phyloP scores from a whole-genome alignment of 2,329 filamentous ascomycete genomes.

The Penicillium rolfsii region DNA sequence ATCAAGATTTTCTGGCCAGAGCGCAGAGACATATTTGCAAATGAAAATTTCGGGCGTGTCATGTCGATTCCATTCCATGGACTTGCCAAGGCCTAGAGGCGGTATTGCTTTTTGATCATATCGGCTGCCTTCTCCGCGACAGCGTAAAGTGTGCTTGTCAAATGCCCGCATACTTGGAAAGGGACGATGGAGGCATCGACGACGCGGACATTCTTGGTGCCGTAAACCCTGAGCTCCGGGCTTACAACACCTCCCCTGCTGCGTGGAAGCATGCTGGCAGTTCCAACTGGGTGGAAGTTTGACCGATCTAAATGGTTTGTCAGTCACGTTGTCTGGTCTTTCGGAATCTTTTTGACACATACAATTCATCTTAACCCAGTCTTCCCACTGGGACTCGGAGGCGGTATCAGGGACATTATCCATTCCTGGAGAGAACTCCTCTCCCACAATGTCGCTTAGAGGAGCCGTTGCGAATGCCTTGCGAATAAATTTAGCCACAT shows the following conservation, averaged over 20 bases:
- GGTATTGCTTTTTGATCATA: slow-evolving; percentile 34
- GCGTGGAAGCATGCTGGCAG: slow-evolving; percentile 39
- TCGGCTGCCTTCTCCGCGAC: slow-evolving; percentile 38
- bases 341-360: slow-evolving; percentile 5
- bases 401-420: slow-evolving; percentile 27
- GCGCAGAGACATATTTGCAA: neutral
- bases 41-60: neutral
- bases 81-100: neutral
- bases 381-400: slow-evolving; percentile 26
- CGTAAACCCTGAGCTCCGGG: slow-evolving; percentile 36
- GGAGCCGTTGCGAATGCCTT: slow-evolving; percentile 27
- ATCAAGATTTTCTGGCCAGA: neutral
- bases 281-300: slow-evolving; percentile 39
- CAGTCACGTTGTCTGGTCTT: neutral
- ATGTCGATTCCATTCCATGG: neutral
- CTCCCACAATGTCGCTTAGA: slow-evolving; percentile 26
- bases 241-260: slow-evolving; percentile 40
- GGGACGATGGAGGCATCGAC: slow-evolving; percentile 41
- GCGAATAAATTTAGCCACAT: slow-evolving; percentile 29
- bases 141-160: slow-evolving; percentile 38
- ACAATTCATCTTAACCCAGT: slow-evolving; percentile 34
- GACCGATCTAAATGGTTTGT: slow-evolving; percentile 26
- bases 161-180: slow-evolving; percentile 36
- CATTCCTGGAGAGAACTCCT: slow-evolving; percentile 31
- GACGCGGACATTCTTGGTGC: slow-evolving; percentile 40